Percentiles rank a stretch among this genome's conserved stretches.
These are phyloP conservation scores for Lasiodiplodia citricola DNA, from an alignment of 2,329 filamentous ascomycete genomes.

Conservation along the genomic window DNA sequence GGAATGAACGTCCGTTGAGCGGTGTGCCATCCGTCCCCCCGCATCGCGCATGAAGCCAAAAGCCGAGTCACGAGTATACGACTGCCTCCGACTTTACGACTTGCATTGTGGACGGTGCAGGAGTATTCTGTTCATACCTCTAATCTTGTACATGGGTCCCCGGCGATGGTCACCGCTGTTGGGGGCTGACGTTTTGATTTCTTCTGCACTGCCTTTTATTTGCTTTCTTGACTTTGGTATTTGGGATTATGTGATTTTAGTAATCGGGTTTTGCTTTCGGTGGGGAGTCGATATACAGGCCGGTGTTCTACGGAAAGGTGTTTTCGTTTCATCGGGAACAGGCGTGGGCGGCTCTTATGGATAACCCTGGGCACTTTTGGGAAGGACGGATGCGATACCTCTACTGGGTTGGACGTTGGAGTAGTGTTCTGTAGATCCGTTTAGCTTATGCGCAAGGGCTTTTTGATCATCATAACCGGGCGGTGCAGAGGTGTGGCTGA, in stretches of 20 bases:
- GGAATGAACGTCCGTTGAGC: constrained; percentile 22
- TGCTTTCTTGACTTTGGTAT: neutral
- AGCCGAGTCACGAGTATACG: constrained; percentile 22
- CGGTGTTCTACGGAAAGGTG: constrained; percentile 4
- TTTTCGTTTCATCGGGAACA: constrained; percentile 4
- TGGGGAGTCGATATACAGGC: constrained; percentile 10
- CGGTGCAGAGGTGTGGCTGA: constrained; percentile 23
- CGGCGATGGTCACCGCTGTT: neutral
- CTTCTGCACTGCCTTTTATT: neutral
- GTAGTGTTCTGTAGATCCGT: constrained; percentile 21
- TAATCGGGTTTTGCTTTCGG: neutral
- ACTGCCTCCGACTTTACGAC: constrained; percentile 26
- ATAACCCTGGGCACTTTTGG: constrained; percentile 11
- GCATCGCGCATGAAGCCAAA: constrained; percentile 3
- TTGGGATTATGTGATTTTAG: neutral
- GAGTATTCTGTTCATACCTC: constrained; percentile 23
- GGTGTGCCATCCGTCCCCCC: neutral
- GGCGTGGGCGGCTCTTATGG: constrained; percentile 11
- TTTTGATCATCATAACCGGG: neutral
- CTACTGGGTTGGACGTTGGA: constrained; percentile 14
- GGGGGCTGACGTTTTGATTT: neutral
- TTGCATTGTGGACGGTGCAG: constrained; percentile 22
- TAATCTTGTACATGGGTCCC: constrained; percentile 26
- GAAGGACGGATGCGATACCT: constrained; percentile 26
- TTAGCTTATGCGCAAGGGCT: constrained; percentile 17